phyloP scores from a whole-genome alignment of 1,139 yeast species.

The Blastobotrys buckinghamii region DNA sequence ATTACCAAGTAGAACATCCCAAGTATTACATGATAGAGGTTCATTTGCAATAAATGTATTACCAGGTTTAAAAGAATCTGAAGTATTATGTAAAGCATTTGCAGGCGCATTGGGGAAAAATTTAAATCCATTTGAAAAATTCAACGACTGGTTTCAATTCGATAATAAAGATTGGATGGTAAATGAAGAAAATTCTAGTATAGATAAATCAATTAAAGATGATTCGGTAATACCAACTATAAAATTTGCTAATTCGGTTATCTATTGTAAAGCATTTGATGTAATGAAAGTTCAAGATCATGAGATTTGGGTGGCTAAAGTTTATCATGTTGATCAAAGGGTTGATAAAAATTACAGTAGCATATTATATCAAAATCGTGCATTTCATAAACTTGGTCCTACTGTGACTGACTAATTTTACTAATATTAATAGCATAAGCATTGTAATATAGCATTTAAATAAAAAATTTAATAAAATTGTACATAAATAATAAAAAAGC shows the following conservation, averaged over 20 bases:
- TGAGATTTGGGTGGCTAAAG: constrained; percentile 75
- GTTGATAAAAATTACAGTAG: not conserved
- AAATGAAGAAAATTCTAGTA: not conserved
- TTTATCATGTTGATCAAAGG: constrained; percentile 27
- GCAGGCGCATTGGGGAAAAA: constrained; percentile 34
- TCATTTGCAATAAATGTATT: constrained; percentile 70
- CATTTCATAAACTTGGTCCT: constrained; percentile 24
- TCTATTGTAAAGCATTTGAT: constrained; percentile 54
- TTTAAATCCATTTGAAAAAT: constrained; percentile 30
- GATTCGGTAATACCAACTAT: constrained; percentile 49
- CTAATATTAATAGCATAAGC: not conserved
- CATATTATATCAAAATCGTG: constrained; percentile 25
- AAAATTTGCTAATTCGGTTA: constrained; percentile 51
- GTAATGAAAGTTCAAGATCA: constrained; percentile 67
- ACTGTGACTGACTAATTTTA: not conserved
- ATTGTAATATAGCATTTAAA: no score
- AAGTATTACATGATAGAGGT: constrained; percentile 48
- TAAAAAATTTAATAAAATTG: not conserved
- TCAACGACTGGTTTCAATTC: constrained; percentile 39
- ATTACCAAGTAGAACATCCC: constrained; percentile 73
- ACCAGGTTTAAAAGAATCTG: constrained; percentile 50
- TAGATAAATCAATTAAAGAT: constrained; percentile 5
- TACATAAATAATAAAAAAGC: not conserved
- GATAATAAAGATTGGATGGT: constrained; percentile 29
- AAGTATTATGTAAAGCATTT: constrained; percentile 34